Evolutionary conservation across 176 grass and related monocot species (phyloP), one percentile per base, ranked within the genome.

Genomic region (Carex scoparia): DNA sequence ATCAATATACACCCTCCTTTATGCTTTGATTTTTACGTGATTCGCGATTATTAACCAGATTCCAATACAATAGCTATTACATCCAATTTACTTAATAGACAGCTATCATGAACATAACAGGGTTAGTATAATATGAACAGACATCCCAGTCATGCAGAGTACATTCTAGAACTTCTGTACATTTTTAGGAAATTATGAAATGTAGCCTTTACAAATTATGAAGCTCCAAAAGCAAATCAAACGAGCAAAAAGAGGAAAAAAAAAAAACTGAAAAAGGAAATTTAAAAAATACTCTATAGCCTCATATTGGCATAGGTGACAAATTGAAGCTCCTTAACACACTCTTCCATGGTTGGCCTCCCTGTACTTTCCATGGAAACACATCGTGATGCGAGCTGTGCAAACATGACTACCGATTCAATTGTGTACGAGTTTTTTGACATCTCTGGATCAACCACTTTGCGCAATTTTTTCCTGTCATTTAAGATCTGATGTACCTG

Each of bases 221-320:
- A 78, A 78, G 23, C 49, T 3, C 12, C 53, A 58, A 79, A 78
- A 57, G 27, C 12, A 78, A 78, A 78, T 32, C 51, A 51, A 3
- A 56, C 5, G 0, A 12, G 57, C 9, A 57, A 76, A 23, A 31
- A 0, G 23, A 32, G 32, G 15, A 31, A 23, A 23, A 23, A n/a
- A 27, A 7, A 78, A 56, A 5, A 56, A 54, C n/a, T 49, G 48
- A 56, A 56, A 33, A 32, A 77, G 1, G 72, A 37, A 56, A 33
- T 5, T 32, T 16, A 27, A 69, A 42, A 83, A 83, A 10, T 65
- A 53, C 7, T 6, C 89, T 86, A 99, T 32, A 91, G 83, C 90
- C 87, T 94, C 97, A 95, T 94, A 87, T 92, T 99, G 83, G 91
- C 89, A 88, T 92, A 94, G 28, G 90, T 91, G 74, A 91, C 90